These are phyloP conservation scores for Hyphopichia buzzinii DNA, from an alignment of 1,139 yeast species.

Conservation along the genomic window DNA sequence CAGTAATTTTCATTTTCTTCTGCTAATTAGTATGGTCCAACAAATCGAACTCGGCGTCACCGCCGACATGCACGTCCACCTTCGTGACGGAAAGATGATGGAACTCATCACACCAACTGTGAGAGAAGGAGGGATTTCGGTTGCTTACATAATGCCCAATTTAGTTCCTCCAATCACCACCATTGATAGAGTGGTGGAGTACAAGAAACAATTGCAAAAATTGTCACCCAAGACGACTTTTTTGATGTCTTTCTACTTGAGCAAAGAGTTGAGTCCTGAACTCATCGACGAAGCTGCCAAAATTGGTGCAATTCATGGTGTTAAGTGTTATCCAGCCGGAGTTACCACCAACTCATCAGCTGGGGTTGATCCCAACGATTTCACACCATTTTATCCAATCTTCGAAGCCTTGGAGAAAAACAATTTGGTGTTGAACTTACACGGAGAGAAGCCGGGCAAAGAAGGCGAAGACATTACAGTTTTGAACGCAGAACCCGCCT, in stretches of 20 bases:
- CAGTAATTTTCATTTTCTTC: not conserved
- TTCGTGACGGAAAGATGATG: slow-evolving; percentile 93
- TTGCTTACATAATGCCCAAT: slow-evolving; percentile 96
- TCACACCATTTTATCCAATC: slow-evolving; percentile 81
- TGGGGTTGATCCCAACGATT: slow-evolving; percentile 95
- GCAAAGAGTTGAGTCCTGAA: slow-evolving; percentile 79
- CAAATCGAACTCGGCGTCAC: slow-evolving; percentile 71
- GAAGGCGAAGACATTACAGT: slow-evolving; percentile 67
- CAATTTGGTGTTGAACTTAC: slow-evolving; percentile 76
- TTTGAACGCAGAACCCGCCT: slow-evolving; percentile 88
- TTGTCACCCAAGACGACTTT: slow-evolving; percentile 83
- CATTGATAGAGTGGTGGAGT: slow-evolving; percentile 68
- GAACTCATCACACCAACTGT: slow-evolving; percentile 88
- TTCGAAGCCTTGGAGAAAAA: slow-evolving; percentile 84
- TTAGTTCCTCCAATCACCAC: slow-evolving; percentile 88
- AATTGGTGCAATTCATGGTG: slow-evolving; percentile 70
- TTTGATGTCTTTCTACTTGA: slow-evolving; percentile 84
- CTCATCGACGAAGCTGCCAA: slow-evolving; percentile 77
- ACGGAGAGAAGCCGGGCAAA: slow-evolving; percentile 88
- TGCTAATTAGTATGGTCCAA: slow-evolving; percentile 7
- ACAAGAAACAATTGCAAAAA: slow-evolving; percentile 61
- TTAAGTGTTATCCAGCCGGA: slow-evolving; percentile 97
- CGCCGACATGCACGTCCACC: slow-evolving; percentile 95
- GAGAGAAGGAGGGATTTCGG: slow-evolving; percentile 83
- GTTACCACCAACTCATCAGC: slow-evolving; percentile 92